These are phyloP conservation scores for Bruguiera hainesii DNA, from an alignment of 441 rosid genomes.

Conservation along the genomic window DNA sequence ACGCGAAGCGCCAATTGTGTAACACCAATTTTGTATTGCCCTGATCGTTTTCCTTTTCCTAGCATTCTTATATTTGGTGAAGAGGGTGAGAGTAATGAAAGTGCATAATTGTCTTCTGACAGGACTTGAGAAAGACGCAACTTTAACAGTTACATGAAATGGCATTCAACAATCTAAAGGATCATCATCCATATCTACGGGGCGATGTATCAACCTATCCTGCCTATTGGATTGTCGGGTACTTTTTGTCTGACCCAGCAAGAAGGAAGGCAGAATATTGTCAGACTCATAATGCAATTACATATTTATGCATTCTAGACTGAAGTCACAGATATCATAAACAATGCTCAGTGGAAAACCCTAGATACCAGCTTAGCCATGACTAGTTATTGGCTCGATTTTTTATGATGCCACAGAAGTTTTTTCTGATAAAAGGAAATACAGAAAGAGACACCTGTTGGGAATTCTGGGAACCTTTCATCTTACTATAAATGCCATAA, in stretches of 20 bases:
- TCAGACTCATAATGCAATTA: no score
- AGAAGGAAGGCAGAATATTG: background rate
- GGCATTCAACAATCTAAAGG: background rate
- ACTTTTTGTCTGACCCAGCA: constrained; percentile 1
- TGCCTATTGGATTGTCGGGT: background rate
- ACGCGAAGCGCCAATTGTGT: constrained; percentile 10
- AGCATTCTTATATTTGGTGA: background rate
- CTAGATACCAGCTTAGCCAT: no score
- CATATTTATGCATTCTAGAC: no score
- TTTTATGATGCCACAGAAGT: no score
- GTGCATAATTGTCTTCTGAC: background rate
- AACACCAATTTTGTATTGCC: constrained; percentile 23
- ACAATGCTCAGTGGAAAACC: no score
- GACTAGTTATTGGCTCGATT: no score
- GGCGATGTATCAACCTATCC: background rate
- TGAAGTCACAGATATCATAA: no score
- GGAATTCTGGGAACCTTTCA: background rate
- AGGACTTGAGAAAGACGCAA: background rate
- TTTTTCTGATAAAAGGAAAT: background rate
- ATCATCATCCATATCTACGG: background rate
- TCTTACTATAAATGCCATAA: background rate
- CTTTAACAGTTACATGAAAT: background rate
- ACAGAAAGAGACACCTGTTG: background rate
- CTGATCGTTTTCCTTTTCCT: background rate
- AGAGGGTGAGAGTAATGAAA: no score